These are phyloP conservation scores for Backusella australiensis DNA, from an alignment of 192 early-diverging fungal species.

Conservation along the genomic window DNA sequence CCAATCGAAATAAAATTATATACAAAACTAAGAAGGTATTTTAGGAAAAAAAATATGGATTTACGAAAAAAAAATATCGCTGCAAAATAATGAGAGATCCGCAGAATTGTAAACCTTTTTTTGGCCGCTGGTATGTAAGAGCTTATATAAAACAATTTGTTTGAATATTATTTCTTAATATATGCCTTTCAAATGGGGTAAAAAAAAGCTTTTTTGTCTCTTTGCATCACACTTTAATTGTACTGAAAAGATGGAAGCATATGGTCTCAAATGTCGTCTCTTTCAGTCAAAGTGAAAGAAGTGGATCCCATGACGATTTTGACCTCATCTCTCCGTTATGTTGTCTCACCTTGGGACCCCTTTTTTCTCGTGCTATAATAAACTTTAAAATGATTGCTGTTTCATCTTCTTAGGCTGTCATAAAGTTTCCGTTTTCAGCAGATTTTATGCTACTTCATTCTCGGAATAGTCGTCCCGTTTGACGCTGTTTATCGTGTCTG, in stretches of 20 bases:
- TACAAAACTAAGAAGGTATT: neutral
- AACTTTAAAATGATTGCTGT: constrained; percentile 12
- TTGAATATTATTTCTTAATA: neutral
- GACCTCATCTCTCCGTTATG: neutral
- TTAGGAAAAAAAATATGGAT: neutral
- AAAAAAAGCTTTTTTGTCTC: neutral
- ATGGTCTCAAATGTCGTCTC: constrained; percentile 25
- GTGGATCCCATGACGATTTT: neutral
- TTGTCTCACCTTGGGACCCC: neutral
- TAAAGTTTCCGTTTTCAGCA: constrained; percentile 7
- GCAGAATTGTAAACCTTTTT: neutral
- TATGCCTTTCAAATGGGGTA: neutral
- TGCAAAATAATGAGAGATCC: neutral
- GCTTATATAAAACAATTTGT: constrained; percentile 1
- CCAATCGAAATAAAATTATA: neutral
- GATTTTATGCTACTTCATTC: constrained; percentile 5
- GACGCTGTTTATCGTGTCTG: constrained; percentile 19
- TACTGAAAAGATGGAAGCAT: neutral
- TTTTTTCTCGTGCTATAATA: neutral
- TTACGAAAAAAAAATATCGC: neutral
- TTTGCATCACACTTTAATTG: neutral
- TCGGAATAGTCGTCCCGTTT: neutral
- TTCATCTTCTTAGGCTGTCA: constrained; percentile 12
- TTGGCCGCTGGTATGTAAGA: neutral
- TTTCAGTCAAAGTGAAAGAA: neutral